These are phyloP conservation scores for Colletotrichum phormii DNA, from an alignment of 2,329 filamentous ascomycete genomes.

Conservation along the genomic window DNA sequence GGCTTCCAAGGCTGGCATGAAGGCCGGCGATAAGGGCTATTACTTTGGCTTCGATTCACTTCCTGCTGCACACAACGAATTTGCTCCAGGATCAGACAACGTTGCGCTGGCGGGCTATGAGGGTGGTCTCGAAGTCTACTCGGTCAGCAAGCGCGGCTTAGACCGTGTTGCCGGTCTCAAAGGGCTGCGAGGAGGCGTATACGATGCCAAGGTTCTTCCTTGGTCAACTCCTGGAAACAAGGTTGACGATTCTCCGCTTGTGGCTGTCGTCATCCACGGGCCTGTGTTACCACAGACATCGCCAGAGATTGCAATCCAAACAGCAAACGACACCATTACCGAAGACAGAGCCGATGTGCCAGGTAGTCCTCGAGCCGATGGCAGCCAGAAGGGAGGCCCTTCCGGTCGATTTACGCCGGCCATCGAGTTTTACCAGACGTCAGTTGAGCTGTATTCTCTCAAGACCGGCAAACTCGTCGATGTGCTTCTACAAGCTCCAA, in stretches of 20 bases:
- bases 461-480: conserved; percentile 78
- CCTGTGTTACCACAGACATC: conserved; percentile 66
- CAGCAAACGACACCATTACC: conserved; percentile 50
- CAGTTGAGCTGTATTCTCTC: conserved; percentile 89
- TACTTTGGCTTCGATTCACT: conserved; percentile 86
- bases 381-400: conserved; percentile 50
- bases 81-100: conserved; percentile 62
- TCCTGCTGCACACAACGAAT: conserved; percentile 51
- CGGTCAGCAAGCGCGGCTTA: conserved; percentile 77
- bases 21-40: conserved; percentile 76
- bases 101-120: conserved; percentile 83
- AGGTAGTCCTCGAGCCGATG: conserved; percentile 54
- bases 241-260: conserved; percentile 73
- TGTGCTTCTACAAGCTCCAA: conserved; percentile 78
- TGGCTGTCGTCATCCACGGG: conserved; percentile 85
- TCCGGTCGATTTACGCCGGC: conserved; percentile 48
- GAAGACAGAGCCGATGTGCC: conserved; percentile 56
- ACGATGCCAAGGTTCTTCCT: conserved; percentile 85
- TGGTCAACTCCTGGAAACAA: conserved; percentile 69
- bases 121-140: conserved; percentile 81
- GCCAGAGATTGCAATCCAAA: conserved; percentile 49
- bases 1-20: conserved; percentile 64
- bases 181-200: conserved; percentile 82
- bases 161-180: conserved; percentile 78
- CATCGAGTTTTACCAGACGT: conserved; percentile 81